Evolutionary conservation across 345 rosid genomes (phyloP), one percentile per base, ranked within the genome.

Genomic region (Arabidopsis arenosa): DNA sequence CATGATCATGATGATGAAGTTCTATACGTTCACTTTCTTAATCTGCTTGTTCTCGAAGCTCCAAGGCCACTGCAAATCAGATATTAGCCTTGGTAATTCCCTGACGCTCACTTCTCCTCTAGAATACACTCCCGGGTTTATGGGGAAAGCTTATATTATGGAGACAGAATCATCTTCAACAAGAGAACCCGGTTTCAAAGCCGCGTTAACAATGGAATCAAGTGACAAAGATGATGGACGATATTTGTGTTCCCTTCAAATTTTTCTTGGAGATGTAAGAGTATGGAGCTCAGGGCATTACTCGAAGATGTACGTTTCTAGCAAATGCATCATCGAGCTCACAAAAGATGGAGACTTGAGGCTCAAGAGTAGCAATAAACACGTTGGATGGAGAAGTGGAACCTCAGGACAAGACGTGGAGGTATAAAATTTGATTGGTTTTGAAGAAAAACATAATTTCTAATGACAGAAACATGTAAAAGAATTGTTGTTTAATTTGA

Each of bases 271-370:
- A 47, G 92, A 87, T 79, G 90, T 87, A 39, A 88, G 73, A 87
- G 98, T 89, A 39, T 93, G 98, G 98, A 89, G 75, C 68, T 94
- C 97, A 32, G 97, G 97, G 0, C 98, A 94, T 78, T 89, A 87
- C 81, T 85, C 86, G 10, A 79, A 68, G 35, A 86, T 90, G 75
- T 85, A 77, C 69, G 81, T 80, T 15, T 57, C 78, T 21, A 92
- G 79, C 21, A 75, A 72, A 58, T 94, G 98, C 52, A 81, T 86
- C 21, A 79, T 91, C 12, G 85, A 90, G 79, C 86, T 94, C 13
- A 79, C 90, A 0, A 32, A 80, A 44, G 83, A 84, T 23, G 98
- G 97, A 40, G 96, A 94, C 80, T 85, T 94, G 64, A 91, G 77
- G 61, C 64, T 91, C 35, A 90, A 80, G 82, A 88, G 95, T 37